phyloP scores from a whole-genome alignment of 768 basidiomycete genomes.

The Phaeotremella fagi region DNA sequence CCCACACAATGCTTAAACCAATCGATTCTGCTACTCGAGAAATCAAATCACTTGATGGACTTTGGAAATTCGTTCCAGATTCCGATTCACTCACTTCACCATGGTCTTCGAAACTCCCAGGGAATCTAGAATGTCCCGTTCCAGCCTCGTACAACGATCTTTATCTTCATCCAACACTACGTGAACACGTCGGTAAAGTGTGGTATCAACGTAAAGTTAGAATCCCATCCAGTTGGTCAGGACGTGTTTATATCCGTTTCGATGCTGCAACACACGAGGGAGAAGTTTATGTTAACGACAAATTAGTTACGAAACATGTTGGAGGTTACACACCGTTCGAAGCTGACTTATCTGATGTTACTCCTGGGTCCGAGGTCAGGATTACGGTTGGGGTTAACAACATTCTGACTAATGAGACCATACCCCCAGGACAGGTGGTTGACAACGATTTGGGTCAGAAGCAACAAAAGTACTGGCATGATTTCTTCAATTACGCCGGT shows the following conservation, averaged over 20 bases:
- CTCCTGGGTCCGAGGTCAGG: conserved; percentile 16
- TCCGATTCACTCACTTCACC: conserved; percentile 6
- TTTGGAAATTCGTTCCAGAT: conserved; percentile 27
- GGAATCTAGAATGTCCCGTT: conserved; percentile 28
- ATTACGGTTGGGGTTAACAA: conserved; percentile 30
- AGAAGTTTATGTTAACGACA: conserved; percentile 23
- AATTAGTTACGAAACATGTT: conserved; percentile 18
- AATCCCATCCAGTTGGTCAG: conserved; percentile 24
- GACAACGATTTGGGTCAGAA: conserved; percentile 7
- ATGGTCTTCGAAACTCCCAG: conserved; percentile 21
- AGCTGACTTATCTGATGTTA: conserved; percentile 24
- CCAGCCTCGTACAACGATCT: conserved; percentile 38
- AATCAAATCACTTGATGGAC: conserved; percentile 24
- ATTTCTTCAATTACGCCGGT: conserved; percentile 38
- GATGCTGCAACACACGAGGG: conserved; percentile 34
- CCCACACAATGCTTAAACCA: conserved; percentile 28
- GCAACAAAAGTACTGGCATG: conserved; percentile 28
- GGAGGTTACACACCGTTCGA: conserved; percentile 31
- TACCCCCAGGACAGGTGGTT: conserved; percentile 20
- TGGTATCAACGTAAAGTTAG: conserved; percentile 26
- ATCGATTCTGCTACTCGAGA: conserved; percentile 22
- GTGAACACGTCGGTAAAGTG: conserved; percentile 32
- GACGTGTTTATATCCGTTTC: conserved; percentile 20
- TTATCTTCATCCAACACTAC: conserved; percentile 22
- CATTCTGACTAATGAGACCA: conserved; percentile 24